Evolutionary conservation across 768 basidiomycete genomes (phyloP).

Genomic region (Brasilioporus rufonigricans): DNA sequence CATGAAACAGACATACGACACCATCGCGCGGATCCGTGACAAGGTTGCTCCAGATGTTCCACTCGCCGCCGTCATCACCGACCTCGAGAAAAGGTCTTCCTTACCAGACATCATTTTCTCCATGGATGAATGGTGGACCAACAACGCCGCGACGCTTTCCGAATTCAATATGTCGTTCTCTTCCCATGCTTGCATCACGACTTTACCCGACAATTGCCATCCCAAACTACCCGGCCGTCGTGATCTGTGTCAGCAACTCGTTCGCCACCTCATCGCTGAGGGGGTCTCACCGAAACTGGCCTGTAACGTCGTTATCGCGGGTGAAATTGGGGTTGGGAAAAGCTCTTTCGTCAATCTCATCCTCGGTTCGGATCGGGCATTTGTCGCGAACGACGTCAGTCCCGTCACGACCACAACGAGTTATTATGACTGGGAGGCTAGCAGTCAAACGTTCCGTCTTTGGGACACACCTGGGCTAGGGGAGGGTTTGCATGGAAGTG

Average conservation of each 20-base stretch:
- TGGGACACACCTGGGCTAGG: constrained; percentile 34
- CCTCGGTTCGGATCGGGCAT: constrained; percentile 20
- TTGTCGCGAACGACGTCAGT: constrained; percentile 13
- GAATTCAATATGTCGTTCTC: constrained; percentile 33
- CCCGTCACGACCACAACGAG: constrained; percentile 16
- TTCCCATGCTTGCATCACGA: constrained; percentile 25
- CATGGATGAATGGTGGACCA: constrained; percentile 40
- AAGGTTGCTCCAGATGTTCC: constrained; percentile 18
- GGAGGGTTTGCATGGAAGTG: constrained; percentile 20
- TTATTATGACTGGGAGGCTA: constrained; percentile 13
- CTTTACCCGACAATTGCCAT: constrained; percentile 20
- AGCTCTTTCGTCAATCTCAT: constrained; percentile 30
- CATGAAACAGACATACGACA: constrained; percentile 29
- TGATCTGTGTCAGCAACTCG: constrained; percentile 15
- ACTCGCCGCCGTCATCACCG: constrained; percentile 29
- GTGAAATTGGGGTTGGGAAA: constrained; percentile 29
- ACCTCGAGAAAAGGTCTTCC: constrained; percentile 30
- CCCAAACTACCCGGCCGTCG: constrained; percentile 20
- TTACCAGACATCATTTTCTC: constrained; percentile 16
- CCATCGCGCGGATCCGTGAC: constrained; percentile 20
- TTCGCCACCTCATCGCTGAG: constrained; percentile 13
- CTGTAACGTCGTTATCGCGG: constrained; percentile 25
- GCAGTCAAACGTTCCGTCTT: constrained; percentile 16
- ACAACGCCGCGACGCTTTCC: constrained; percentile 29
- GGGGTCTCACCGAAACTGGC: constrained; percentile 20